Percentiles rank a stretch among this genome's conserved stretches.
Conservation (phyloP, 495 filamentous ascomycete genomes). For the Penicillium atrosanguineum region DNA sequence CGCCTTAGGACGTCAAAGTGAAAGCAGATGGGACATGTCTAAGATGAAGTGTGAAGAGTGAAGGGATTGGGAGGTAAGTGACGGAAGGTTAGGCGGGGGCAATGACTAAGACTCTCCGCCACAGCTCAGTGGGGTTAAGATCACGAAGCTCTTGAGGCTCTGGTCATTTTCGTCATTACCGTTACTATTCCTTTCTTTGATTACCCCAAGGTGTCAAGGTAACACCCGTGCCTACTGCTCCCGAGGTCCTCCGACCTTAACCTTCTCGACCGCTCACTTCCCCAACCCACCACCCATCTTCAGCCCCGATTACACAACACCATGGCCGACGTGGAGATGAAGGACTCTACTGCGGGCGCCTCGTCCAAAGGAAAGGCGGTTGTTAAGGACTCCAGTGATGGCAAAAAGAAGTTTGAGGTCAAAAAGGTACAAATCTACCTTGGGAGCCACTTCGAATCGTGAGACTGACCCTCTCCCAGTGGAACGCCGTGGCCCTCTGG, state of each 20-base stretch:
- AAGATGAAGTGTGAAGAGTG: conserved; percentile 2
- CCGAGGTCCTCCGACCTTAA: conserved; percentile 7
- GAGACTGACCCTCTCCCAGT: conserved; percentile 51
- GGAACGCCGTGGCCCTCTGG: conserved; percentile 99
- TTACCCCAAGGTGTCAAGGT: conserved; percentile 2
- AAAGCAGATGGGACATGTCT: conserved; percentile 7
- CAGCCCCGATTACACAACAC: conserved; percentile 16
- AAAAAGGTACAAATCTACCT: conserved; percentile 73
- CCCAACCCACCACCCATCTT: not conserved
- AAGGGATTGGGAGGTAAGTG: conserved; percentile 11
- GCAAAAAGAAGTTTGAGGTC: conserved; percentile 91
- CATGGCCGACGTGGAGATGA: conserved; percentile 98
- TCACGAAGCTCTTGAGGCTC: not conserved
- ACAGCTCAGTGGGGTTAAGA: conserved; percentile 10
- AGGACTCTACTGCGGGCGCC: conserved; percentile 63
- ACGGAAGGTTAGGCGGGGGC: conserved; percentile 15
- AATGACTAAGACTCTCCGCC: conserved; percentile 25
- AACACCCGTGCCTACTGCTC: not conserved
- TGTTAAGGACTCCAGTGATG: conserved; percentile 54
- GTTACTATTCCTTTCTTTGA: not conserved
- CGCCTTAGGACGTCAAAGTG: not conserved
- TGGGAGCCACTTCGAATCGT: conserved; percentile 9
- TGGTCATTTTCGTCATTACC: not conserved
- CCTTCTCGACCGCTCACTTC: not conserved
- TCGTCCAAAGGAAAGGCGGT: conserved; percentile 58